phyloP scores from a whole-genome alignment of 495 filamentous ascomycete species.

The Sphaerosporella brunnea region DNA sequence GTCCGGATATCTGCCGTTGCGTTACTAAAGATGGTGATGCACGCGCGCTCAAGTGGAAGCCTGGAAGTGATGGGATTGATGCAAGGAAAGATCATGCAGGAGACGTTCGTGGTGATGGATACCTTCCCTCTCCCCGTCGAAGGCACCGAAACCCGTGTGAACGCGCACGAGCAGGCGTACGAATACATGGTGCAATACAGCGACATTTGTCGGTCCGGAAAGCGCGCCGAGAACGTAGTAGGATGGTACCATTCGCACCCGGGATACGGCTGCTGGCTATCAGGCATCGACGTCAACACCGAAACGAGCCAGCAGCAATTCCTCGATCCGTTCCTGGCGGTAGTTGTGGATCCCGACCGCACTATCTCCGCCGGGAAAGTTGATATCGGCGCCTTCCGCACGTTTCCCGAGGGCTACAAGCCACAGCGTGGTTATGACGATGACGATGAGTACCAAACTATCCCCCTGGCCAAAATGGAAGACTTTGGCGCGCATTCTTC shows the following conservation, averaged over 20 bases:
- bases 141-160: slow-evolving; percentile 93
- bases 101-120: slow-evolving; percentile 83
- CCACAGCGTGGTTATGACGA: slow-evolving; percentile 31
- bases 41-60: slow-evolving; percentile 77
- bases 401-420: slow-evolving; percentile 64
- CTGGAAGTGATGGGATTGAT: slow-evolving; percentile 97
- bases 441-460: slow-evolving; percentile 48
- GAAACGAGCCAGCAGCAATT: slow-evolving; percentile 66
- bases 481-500: slow-evolving; percentile 89
- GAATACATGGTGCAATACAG: slow-evolving; percentile 90
- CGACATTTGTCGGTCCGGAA: slow-evolving; percentile 48
- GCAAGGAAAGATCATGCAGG: slow-evolving; percentile 77
- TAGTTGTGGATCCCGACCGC: slow-evolving; percentile 93
- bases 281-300: slow-evolving; percentile 84
- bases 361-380: slow-evolving; percentile 91
- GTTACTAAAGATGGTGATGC: slow-evolving; percentile 98
- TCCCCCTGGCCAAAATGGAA: slow-evolving; percentile 78
- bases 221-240: slow-evolving; percentile 73
- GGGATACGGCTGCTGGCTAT: slow-evolving; percentile 96
- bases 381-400: slow-evolving; percentile 93
- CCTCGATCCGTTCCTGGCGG: slow-evolving; percentile 79
- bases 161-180: slow-evolving; percentile 84
- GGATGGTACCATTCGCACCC: slow-evolving; percentile 99
- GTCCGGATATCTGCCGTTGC: slow-evolving; percentile 88
- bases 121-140: slow-evolving; percentile 89